Conservation (phyloP, 1,284 basidiomycete species). For the Heterobasidion irregulare region DNA sequence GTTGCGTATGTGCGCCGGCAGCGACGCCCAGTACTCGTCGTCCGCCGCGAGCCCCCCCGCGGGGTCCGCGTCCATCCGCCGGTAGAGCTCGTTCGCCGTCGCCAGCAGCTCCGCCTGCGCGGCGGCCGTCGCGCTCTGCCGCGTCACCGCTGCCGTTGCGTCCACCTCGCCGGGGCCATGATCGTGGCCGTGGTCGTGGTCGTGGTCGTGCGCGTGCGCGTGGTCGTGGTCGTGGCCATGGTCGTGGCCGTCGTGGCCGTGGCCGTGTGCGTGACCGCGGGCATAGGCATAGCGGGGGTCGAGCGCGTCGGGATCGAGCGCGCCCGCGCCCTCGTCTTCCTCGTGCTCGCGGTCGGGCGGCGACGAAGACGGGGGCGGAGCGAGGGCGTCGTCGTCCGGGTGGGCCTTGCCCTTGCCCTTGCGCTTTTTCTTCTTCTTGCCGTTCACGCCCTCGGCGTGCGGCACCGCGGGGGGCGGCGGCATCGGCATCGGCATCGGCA, state of each 20-base stretch:
- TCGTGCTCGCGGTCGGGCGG: constrained; percentile 6
- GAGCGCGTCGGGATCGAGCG: constrained; percentile 6
- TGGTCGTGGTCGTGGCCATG: too few relatives aligned
- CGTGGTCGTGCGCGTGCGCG: constrained; percentile 4
- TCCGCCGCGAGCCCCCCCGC: constrained; percentile 28
- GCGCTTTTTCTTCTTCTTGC: constrained; percentile 8
- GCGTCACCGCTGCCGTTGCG: constrained; percentile 5
- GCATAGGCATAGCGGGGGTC: constrained; percentile 1
- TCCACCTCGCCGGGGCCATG: neutral
- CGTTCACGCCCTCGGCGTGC: neutral
- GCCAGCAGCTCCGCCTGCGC: constrained; percentile 44
- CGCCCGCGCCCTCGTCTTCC: constrained; percentile 7
- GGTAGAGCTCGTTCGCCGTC: constrained; percentile 47
- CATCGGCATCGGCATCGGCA: neutral
- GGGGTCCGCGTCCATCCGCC: constrained; percentile 37
- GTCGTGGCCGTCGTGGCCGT: constrained; percentile 4
- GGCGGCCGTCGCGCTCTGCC: constrained; percentile 22
- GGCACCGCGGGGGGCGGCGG: neutral
- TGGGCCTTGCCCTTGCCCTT: constrained; percentile 4
- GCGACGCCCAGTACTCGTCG: constrained; percentile 43
- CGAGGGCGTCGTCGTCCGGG: neutral
- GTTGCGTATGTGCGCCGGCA: constrained; percentile 43
- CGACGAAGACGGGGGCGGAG: neutral
- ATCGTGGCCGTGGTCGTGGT: constrained; percentile 1
- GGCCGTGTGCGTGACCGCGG: neutral